Conservation (phyloP, 768 basidiomycete species). For the Kwoniella sp. region DNA sequence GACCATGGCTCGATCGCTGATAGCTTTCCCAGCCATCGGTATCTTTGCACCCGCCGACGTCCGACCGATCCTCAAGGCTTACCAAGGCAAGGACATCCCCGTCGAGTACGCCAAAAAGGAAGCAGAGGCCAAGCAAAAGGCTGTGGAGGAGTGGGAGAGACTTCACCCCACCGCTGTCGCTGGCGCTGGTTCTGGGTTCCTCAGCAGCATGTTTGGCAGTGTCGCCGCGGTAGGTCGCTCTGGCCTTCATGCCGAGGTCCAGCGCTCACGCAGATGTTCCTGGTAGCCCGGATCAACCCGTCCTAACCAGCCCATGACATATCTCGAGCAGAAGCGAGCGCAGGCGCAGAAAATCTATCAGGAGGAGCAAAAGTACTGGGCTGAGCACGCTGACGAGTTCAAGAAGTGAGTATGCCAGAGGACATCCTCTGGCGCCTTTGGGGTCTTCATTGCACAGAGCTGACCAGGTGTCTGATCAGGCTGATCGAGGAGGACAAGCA, state of each 20-base stretch:
- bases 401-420: slow-evolving; percentile 34
- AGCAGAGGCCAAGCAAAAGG: slow-evolving; percentile 69
- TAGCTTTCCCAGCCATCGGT: slow-evolving; percentile 64
- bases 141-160: slow-evolving; percentile 75
- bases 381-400: slow-evolving; percentile 48
- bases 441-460: not conserved
- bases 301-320: slow-evolving; percentile 48
- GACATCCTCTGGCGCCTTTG: too few species aligned
- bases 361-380: slow-evolving; percentile 50
- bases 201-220: slow-evolving; percentile 41
- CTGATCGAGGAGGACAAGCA: slow-evolving; percentile 50
- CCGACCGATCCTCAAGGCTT: slow-evolving; percentile 77
- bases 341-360: slow-evolving; percentile 47
- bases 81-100: slow-evolving; percentile 81
- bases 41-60: slow-evolving; percentile 86
- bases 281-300: slow-evolving; percentile 31
- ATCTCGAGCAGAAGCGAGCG: slow-evolving; percentile 49
- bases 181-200: slow-evolving; percentile 32
- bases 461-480: slow-evolving; percentile 19
- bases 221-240: slow-evolving; percentile 40
- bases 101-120: slow-evolving; percentile 85
- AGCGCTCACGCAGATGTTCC: not conserved
- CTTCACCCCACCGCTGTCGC: slow-evolving; percentile 41
- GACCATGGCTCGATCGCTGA: not conserved
- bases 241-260: not conserved